Percentiles rank a stretch among this genome's conserved stretches.
Conservation (phyloP, 768 basidiomycete species). For the Kwoniella mangroviensis region DNA sequence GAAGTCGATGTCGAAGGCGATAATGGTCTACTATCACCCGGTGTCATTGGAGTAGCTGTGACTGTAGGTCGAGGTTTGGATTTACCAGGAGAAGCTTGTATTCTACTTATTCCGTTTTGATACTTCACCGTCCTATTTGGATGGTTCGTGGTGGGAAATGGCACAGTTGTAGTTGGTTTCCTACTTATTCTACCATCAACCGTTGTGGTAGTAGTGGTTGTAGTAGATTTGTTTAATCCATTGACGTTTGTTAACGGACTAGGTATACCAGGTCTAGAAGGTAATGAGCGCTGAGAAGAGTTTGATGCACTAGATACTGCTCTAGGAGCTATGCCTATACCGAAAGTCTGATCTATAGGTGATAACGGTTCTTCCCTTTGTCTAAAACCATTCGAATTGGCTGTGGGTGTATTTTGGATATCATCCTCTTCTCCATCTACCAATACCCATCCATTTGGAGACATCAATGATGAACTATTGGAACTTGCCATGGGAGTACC, state of each 20-base stretch:
- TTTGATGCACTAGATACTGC: constrained; percentile 40
- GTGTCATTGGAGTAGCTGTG: not conserved
- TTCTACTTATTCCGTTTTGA: not conserved
- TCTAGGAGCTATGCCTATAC: constrained; percentile 13
- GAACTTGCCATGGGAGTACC: constrained; percentile 21
- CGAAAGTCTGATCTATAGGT: constrained; percentile 30
- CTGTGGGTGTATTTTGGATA: constrained; percentile 23
- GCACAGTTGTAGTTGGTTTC: constrained; percentile 18
- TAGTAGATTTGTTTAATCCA: constrained; percentile 16
- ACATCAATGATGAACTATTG: constrained; percentile 19
- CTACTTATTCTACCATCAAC: constrained; percentile 9
- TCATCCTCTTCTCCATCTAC: constrained; percentile 32
- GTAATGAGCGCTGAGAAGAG: constrained; percentile 34
- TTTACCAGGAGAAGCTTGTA: not conserved
- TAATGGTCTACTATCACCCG: not conserved
- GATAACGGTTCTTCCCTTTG: constrained; percentile 34
- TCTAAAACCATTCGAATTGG: not conserved
- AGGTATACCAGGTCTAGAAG: constrained; percentile 49
- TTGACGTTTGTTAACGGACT: constrained; percentile 35
- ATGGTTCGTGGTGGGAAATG: constrained; percentile 6
- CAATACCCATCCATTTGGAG: constrained; percentile 49
- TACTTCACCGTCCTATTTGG: constrained; percentile 1
- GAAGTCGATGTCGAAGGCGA: constrained; percentile 7
- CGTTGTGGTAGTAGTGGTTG: constrained; percentile 20
- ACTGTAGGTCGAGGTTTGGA: not conserved